Base-by-base conservation (phyloP, 1,284 basidiomycete species). In the Cutaneotrichosporon dermatis region DNA sequence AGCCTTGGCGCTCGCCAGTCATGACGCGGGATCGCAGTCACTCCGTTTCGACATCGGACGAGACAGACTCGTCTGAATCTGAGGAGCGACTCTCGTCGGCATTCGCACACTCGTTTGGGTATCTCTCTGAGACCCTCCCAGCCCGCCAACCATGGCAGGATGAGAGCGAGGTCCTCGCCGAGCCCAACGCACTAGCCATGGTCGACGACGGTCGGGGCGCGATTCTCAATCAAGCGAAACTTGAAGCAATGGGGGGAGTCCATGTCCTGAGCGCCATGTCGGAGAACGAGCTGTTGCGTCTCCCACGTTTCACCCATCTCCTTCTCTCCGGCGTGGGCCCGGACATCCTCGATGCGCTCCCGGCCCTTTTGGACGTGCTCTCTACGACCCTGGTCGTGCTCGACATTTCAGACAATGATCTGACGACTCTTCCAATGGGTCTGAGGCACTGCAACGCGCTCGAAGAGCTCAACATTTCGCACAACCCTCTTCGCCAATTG, bases 401-500 rank as follows among this genome's bases (percentile, higher is more conserved):
- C 46, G 93, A 97, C 76, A 88, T 97, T 49, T 92, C 91, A 34
- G 83, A 86, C 66, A 95, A 94, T 76, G 87, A 88, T 64, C 83
- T 99, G 42, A 83, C 84, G 41, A 85, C 86, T 33, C 80, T 99
- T 46, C 93, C 95, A 2, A 85, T 86, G 4, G 83, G 86, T 12
- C 84, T 99, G 46, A 83, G 85, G 25, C 79, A 84, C 25, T 97
- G 94, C 76, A 80, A 82, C 58, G 83, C 81, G 65, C 85, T 99
- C 43, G 93, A 98, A 74, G 96, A 99, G 79, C 83, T 99, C 56
- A 96, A 98, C 74, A 83, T 99, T 55, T 91, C 91, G 11, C 87
- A 85, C 57, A 99, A 99, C 75, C 89, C 89, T 1, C 82, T 98
- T 48, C 85, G 88, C 51, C 86, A 86, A 15, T 81, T 97, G 35